Evolutionary conservation across 495 filamentous ascomycete species (phyloP).

Genomic region (Bryoglossum gracile): DNA sequence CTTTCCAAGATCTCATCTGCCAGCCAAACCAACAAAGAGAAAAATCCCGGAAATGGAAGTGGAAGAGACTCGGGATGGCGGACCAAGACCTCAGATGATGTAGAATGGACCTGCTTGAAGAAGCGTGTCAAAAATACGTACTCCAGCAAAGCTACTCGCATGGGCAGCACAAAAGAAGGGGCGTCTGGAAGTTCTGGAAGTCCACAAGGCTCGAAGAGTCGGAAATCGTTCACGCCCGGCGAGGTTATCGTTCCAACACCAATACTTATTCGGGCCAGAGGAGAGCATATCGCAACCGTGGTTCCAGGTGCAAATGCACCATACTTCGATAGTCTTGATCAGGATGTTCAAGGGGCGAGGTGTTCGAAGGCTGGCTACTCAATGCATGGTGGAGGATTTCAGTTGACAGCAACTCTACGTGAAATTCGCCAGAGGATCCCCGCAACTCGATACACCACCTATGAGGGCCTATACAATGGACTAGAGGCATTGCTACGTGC

Average conservation of each 20-base stretch:
- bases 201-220: not conserved
- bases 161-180: not conserved
- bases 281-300: constrained; percentile 1
- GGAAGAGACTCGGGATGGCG: not conserved
- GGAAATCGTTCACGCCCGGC: constrained; percentile 15
- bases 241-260: constrained; percentile 23
- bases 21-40: not conserved
- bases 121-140: constrained; percentile 31
- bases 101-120: constrained; percentile 25
- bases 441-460: constrained; percentile 18
- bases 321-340: too few relatives aligned
- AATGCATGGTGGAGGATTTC: constrained; percentile 7
- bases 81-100: constrained; percentile 11
- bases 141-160: constrained; percentile 18
- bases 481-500: constrained; percentile 41
- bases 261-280: constrained; percentile 19
- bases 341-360: too few relatives aligned
- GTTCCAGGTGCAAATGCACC: too few relatives aligned
- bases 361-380: not conserved
- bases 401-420: constrained; percentile 15
- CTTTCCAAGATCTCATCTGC: constrained; percentile 1
- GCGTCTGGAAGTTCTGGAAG: not conserved
- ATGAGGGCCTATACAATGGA: constrained; percentile 39
- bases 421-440: constrained; percentile 14
- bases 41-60: not conserved